Evolutionary conservation across 73 alveolate genomes (phyloP), one percentile per base, ranked within the genome.

Genomic region (Uronychia setigera): DNA sequence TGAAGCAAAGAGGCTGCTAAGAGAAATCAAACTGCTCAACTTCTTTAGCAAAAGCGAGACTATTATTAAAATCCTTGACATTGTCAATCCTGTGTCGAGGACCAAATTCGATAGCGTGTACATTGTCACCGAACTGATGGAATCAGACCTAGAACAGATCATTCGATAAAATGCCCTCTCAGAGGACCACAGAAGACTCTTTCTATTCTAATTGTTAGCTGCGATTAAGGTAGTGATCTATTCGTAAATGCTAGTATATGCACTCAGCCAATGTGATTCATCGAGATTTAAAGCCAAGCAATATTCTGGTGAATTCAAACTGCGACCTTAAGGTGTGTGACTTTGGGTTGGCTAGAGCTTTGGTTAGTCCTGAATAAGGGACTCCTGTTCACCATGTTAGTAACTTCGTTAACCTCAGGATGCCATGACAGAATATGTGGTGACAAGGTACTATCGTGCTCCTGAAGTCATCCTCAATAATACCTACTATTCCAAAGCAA

Each of bases 151-250:
- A 78, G 96, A 95, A 0, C 78, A 93, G 32, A 96, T 97, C 77
- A 90, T 97, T 29, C 67, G 19, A 5, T 46, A 5, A 46, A 95
- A 97, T 88, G 93, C 92, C 88, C 93, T 97, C 46, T 86, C 98
- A 13, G 98, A 96, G 67, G 99, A 96, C 60, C 99, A 97, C 88
- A 93, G 95, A 81, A 96, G 95, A 79, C 97, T 94, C 94, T 97
- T 97, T 84, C 83, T 96, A 29, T 97, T 93, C 82, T 96, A 97
- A 87, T 86, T 95, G 29, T 82, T 92, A 80, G 79, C 98, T 82
- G 98, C 98, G n/a, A 84, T 94, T 13, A 95, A 95, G n/a, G n/a
- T n/a, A n/a, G n/a, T n/a, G n/a, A n/a, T n/a, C n/a, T n/a, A n/a
- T n/a, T n/a, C n/a, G n/a, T n/a, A n/a, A n/a, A n/a, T n/a, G n/a